Percentiles rank a stretch among this genome's conserved stretches.
phyloP scores from a whole-genome alignment of 257 asterid species.

The Rubia yunnanensis region DNA sequence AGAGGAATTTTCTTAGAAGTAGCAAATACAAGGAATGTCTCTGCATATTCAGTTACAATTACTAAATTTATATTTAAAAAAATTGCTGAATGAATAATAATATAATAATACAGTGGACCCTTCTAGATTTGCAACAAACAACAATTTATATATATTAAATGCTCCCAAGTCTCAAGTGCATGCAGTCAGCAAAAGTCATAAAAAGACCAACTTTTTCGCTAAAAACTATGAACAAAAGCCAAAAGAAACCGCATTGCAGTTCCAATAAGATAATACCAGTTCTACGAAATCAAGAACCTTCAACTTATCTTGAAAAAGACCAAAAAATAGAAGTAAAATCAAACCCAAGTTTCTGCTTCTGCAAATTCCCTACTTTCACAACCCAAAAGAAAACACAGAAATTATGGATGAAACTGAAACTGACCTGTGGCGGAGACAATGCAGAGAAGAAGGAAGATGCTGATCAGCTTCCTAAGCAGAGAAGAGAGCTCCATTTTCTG shows the following conservation, averaged over 20 bases:
- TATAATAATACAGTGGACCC: neutral
- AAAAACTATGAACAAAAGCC: neutral
- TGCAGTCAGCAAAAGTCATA: neutral
- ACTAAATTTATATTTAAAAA: neutral
- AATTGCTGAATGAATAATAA: neutral
- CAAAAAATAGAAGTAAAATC: neutral
- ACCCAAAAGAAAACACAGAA: neutral
- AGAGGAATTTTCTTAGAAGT: no score
- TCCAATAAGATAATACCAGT: neutral
- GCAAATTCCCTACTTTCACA: neutral
- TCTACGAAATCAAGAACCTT: neutral
- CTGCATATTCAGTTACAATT: neutral
- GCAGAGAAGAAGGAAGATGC: conserved; percentile 13
- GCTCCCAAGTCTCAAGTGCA: neutral
- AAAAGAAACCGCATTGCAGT: conserved; percentile 1
- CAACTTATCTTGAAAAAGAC: neutral
- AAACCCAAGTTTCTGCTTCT: neutral
- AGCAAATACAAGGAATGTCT: neutral
- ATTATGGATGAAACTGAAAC: neutral
- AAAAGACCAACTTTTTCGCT: neutral
- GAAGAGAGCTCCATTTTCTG: neutral
- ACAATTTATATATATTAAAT: neutral
- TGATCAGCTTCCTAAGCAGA: neutral
- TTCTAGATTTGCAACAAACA: neutral
- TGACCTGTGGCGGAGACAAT: conserved; percentile 23